Conservation (phyloP, 164 flowering plant genomes). For the Malania oleifera region DNA sequence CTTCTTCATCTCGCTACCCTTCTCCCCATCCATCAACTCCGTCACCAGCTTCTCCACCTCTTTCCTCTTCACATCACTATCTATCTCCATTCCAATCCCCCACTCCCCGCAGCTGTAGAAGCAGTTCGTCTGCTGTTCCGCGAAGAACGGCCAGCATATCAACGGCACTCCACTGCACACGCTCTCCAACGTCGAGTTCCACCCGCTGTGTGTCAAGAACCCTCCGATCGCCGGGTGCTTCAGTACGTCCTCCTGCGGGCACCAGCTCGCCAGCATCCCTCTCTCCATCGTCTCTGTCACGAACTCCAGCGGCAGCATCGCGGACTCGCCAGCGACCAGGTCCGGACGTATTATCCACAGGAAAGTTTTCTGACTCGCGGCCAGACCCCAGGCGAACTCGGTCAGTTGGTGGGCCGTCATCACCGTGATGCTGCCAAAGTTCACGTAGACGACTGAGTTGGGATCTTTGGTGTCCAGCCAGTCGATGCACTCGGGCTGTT, state of each 20-base stretch:
- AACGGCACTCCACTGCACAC: conserved; percentile 31
- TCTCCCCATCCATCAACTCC: no score
- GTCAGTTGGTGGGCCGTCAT: conserved; percentile 30
- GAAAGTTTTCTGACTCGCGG: conserved; percentile 33
- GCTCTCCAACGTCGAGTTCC: no score
- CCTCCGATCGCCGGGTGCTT: conserved; percentile 30
- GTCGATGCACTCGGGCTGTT: conserved; percentile 31
- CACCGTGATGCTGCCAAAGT: conserved; percentile 47
- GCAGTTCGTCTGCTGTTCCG: conserved; percentile 40
- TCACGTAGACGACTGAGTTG: conserved; percentile 42
- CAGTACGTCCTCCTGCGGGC: conserved; percentile 31
- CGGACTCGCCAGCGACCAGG: conserved; percentile 34
- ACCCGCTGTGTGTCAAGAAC: conserved; percentile 33
- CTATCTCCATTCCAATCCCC: no score
- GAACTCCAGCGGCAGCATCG: conserved; percentile 29
- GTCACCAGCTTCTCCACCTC: no score
- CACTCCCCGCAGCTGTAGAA: conserved; percentile 26
- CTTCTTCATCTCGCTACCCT: no score
- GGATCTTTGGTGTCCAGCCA: conserved; percentile 44
- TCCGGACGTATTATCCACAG: conserved; percentile 55
- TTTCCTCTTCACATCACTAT: no score
- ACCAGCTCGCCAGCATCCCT: conserved; percentile 26
- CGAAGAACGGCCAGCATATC: conserved; percentile 40
- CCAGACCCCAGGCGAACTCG: conserved; percentile 57
- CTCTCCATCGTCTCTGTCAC: conserved; percentile 19